Base-by-base conservation (phyloP, 2,329 filamentous ascomycete genomes). In the Colletotrichum camelliae region DNA sequence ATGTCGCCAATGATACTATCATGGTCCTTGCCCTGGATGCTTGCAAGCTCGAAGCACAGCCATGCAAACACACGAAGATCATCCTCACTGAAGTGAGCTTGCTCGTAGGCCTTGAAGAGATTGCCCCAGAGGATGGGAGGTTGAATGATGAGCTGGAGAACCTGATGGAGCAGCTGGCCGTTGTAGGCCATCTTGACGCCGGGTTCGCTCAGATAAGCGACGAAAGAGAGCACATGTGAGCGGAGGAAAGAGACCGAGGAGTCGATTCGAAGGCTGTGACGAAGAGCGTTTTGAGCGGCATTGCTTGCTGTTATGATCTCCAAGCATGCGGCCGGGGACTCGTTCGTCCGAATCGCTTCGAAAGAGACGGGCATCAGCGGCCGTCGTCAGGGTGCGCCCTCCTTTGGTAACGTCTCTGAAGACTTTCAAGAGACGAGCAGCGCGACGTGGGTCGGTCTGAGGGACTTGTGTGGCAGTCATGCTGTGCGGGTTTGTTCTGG, bases 101-200 rank as follows among this genome's bases (percentile, higher is more conserved):
- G 75, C 21, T 89, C 55, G 3, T 91, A 79, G 0, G 86, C 84
- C 18, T 86, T 84, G 24, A 75, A 16, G 13, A 75, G 55, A n/a
- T 62, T 67, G 21, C 13, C 27, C 91, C 91, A 93, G 15, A 92
- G 84, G 0, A 88, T 88, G 0, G 87, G 87, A 0, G 91, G 91
- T 2, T 90, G 83, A 2, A 89, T 81, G 4, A 93, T 82, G 1
- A 83, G 81, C 0, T 84, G 75, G 2, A 92, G 79, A 4, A 92
- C 64, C 16, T 86, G 82, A 37, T 84, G 82, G 4, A 92, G 82
- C 52, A 91, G 85, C 15, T 87, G 83, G 1, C 91, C 91, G 67
- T 86, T 85, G 70, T 85, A 88, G 3, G 91, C 79, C 33, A 86
- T 82, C 75, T 89, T 90, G 61, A 92, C 77, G 0, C 78, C 80